Conservation (phyloP, 768 basidiomycete species). For the Lentinula guzmanii region DNA sequence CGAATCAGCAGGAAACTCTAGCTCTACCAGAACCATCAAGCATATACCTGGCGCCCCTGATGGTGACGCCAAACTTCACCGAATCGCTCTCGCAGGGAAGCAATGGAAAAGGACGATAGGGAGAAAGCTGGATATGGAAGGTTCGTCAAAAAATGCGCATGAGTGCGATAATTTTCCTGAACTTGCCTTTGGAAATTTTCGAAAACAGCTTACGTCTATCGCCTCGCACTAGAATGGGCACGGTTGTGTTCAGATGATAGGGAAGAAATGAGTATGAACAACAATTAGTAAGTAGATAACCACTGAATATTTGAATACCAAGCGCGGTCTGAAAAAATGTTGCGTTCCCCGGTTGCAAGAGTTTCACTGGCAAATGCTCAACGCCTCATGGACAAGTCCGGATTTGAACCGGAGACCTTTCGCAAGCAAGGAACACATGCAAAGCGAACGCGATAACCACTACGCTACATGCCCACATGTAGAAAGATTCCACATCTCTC, state of each 20-base stretch:
- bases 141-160: not conserved
- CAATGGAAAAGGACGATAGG: constrained; percentile 87
- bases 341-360: too few relatives aligned
- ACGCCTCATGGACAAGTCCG: not conserved
- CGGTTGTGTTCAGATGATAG: constrained; percentile 82
- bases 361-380: not conserved
- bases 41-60: constrained; percentile 25
- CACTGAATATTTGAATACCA: too few relatives aligned
- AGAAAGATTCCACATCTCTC: too few relatives aligned
- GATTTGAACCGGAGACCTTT: constrained; percentile 8
- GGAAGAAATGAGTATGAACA: constrained; percentile 48
- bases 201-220: constrained; percentile 65
- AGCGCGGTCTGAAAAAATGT: too few relatives aligned
- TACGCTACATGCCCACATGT: constrained; percentile 4
- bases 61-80: constrained; percentile 65
- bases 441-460: constrained; percentile 6
- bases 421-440: not conserved
- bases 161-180: too few relatives aligned
- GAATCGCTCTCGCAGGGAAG: constrained; percentile 89
- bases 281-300: too few relatives aligned
- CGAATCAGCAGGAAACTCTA: not conserved
- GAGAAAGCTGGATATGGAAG: constrained; percentile 84
- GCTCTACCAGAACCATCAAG: not conserved
- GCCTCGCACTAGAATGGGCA: constrained; percentile 86
- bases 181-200: too few relatives aligned